Evolutionary conservation across 306 rosid genomes (phyloP).

Genomic region (Vicia sativa): DNA sequence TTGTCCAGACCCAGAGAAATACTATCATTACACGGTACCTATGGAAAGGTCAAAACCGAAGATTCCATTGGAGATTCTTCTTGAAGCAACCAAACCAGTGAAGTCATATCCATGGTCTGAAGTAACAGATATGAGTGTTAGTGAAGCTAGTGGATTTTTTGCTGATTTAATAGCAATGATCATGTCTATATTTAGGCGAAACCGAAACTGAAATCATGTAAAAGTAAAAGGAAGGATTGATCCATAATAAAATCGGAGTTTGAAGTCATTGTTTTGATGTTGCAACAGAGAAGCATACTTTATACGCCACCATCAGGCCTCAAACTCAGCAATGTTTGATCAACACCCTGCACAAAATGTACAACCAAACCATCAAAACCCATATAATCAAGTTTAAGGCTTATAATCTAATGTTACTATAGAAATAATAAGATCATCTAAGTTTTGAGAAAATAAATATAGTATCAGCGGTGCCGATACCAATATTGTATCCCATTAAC

Average conservation of each 20-base stretch:
- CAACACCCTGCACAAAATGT: no score
- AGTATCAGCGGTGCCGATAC: no score
- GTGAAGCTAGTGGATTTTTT: slow-evolving; percentile 8
- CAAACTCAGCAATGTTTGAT: no score
- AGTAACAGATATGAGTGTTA: slow-evolving; percentile 49
- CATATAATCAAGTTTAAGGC: no score
- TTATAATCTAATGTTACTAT: no score
- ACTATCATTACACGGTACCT: slow-evolving; percentile 51
- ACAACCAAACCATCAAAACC: no score
- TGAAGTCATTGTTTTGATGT: no score
- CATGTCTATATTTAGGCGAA: slow-evolving; percentile 2
- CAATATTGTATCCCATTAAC: no score
- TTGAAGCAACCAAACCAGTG: slow-evolving; percentile 55
- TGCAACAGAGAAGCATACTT: slow-evolving; percentile 27
- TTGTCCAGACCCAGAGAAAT: no score
- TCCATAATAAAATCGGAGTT: no score
- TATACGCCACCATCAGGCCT: slow-evolving; percentile 42
- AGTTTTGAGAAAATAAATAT: neutral
- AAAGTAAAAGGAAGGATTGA: no score
- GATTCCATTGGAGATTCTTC: slow-evolving; percentile 47
- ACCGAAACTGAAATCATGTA: slow-evolving; percentile 1
- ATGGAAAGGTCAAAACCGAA: slow-evolving; percentile 55
- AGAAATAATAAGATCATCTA: neutral
- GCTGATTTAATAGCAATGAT: slow-evolving; percentile 38
- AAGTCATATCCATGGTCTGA: slow-evolving; percentile 61